These are phyloP conservation scores for Amanita pallidorosea DNA, from an alignment of 768 basidiomycete genomes.

Conservation along the genomic window DNA sequence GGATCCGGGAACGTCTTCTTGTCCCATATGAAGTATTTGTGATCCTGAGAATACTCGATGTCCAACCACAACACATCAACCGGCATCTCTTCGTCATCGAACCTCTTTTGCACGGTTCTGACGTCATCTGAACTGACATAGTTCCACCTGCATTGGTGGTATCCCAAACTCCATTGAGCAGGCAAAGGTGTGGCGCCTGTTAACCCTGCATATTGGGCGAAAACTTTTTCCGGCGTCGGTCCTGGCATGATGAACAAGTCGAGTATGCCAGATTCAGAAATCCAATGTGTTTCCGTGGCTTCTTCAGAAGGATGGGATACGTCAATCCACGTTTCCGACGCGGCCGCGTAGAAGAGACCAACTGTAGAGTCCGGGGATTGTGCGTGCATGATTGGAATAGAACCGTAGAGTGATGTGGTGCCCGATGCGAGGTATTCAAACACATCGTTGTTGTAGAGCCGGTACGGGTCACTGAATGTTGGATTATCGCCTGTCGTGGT, in stretches of 20 bases:
- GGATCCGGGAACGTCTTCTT: slow-evolving; percentile 89
- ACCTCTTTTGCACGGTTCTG: slow-evolving; percentile 70
- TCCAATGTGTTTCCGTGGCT: slow-evolving; percentile 89
- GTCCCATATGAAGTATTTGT: slow-evolving; percentile 98
- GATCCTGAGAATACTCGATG: slow-evolving; percentile 89
- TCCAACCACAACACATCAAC: slow-evolving; percentile 97
- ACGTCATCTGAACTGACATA: slow-evolving; percentile 88
- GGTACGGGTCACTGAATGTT: slow-evolving; percentile 81
- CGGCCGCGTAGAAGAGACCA: slow-evolving; percentile 79
- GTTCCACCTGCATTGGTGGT: slow-evolving; percentile 99
- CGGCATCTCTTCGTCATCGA: slow-evolving; percentile 92
- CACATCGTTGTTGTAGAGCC: slow-evolving; percentile 91
- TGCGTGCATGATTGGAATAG: slow-evolving; percentile 89
- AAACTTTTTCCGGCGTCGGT: slow-evolving; percentile 72
- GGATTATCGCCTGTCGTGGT: slow-evolving; percentile 74
- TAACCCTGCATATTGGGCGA: slow-evolving; percentile 74
- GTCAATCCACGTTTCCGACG: slow-evolving; percentile 93
- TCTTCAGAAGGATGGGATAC: slow-evolving; percentile 56
- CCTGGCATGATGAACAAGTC: slow-evolving; percentile 93
- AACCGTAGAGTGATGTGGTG: slow-evolving; percentile 78
- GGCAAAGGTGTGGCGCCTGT: slow-evolving; percentile 88
- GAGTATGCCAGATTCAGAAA: slow-evolving; percentile 93
- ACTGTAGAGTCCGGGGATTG: slow-evolving; percentile 84
- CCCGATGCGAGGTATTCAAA: slow-evolving; percentile 89
- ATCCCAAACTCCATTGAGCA: slow-evolving; percentile 82